Base-by-base conservation (phyloP, 2,329 filamentous ascomycete genomes). In the Albifimbria verrucaria region DNA sequence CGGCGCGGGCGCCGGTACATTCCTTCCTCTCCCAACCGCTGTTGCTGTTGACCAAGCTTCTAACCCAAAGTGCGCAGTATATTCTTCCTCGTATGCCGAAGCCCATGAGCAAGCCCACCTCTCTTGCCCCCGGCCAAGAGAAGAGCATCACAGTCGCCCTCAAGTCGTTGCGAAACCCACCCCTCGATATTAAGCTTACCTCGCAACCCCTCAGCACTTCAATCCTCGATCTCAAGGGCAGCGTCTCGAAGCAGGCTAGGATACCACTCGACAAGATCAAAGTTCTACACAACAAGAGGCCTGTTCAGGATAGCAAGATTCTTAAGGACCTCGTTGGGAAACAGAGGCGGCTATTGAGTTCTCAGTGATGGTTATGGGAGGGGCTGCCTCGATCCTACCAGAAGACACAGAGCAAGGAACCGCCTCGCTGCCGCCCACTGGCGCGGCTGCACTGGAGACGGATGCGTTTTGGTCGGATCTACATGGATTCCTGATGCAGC, bases 391-490 rank as follows among this genome's bases (percentile, higher is more conserved):
- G 1, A 74, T 75, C 46, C 68, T 72, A 51, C 72, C 72, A 26
- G 73, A 73, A 53, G 32, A 39, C 12, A 12, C 32, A 12, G 67
- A 72, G 59, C 68, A 72, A 48, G 75, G 68, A 28, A 48, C 57
- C 17, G 58, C 59, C 3, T 55, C 61, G 15, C 54, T 52, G 3
- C 51, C 55, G 45, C 52, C 63, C 7, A 58, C 77, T n/a, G 84
- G 80, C 59, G 81, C 81, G 28, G 81, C 82, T 24, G 79, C 88
- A 20, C 66, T 96, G 58, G 74, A 82, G 64, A 87, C 83, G 12
- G 82, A 87, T 7, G 85, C 81, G 52, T 99, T 99, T 67, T 99
- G 94, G 94, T 73, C 73, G 9, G 94, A 97, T 74, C 71, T 99
- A 57, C 85, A 85, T 65, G 88, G 82, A 0, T 97, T 93, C 70